Evolutionary conservation across 805 yeast species (phyloP), one percentile per base, ranked within the genome.

Genomic region (Clavispora fructus): DNA sequence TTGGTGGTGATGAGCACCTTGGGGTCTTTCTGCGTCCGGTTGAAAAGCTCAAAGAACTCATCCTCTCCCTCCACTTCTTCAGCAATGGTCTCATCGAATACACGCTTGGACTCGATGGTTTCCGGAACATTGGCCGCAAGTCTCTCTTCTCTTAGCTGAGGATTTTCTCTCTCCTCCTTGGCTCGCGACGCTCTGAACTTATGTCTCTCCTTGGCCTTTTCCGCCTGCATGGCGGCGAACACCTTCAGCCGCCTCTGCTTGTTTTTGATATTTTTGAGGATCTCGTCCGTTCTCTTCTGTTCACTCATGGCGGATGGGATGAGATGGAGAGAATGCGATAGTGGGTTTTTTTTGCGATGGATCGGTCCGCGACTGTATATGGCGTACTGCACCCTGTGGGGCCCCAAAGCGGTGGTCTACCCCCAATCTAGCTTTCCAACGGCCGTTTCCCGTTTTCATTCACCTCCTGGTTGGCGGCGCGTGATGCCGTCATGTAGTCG

Each of bases 1-100:
- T 83, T 89, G 7, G 99, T 94, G 7, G 99, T 94, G 45, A 94
- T 70, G 46, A 94, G 73, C 40, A 94, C 86, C 64, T 94, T 94
- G 40, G 99, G 98, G 43, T 83, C 82, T 50, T 73, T 63, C 28
- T 67, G 62, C 1, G 58, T 44, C 14, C 48, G 45, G 32, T 46
- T 47, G 47, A 55, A 55, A 27, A 51, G 40, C 43, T 52, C 56
- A 32, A 73, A 77, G 61, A 87, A 87, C 57, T 80, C 84, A 55
- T 80, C 86, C 49, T 82, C 82, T 28, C 82, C 82, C 60, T 78
- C 83, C 17, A 77, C 63, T 49, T 79, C 85, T 42, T 68, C 72
- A 29, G 68, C 73, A 16, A 88, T 83, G 1, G 96, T 87, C 64
- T 91, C 97, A 62, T 90, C 97, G 55, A 66, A 90, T 1, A 83